Evolutionary conservation across 2,329 filamentous ascomycete species (phyloP), one percentile per base, ranked within the genome.

Genomic region (Aspergillus sp.): DNA sequence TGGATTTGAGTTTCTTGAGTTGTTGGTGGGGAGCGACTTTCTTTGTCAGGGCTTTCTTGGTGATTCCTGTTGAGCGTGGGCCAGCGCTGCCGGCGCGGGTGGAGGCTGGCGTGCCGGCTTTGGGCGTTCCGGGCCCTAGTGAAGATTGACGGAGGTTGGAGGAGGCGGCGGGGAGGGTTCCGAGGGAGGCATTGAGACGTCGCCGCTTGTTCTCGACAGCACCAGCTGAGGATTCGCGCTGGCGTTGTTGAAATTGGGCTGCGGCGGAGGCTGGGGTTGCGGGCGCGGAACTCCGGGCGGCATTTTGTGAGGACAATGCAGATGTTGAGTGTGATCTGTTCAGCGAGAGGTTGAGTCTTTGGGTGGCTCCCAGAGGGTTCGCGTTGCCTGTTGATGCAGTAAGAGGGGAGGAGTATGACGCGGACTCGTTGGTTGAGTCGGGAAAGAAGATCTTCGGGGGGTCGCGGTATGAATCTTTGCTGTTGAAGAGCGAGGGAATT

Each of bases 91-190:
- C 84, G 2, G 84, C 83, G n/a, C 85, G 84, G 40, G 71, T 68
- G 71, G 82, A 70, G 1, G 66, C 71, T 4, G 78, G 78, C 0
- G 85, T 87, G 3, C 81, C 80, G 0, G 82, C 77, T 66, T 87
- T 87, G 4, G 85, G 85, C 1, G 85, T 88, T n/a, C 84, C 84
- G 17, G 84, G 85, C 0, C 85, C 85, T 12, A 85, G 74, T 0
- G 85, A 87, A 0, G 83, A 82, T 68, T 87, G 85, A 6, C 85
- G 81, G 3, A 87, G 77, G 56, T 76, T 79, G 17, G 82, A 85
- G 0, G 82, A 80, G 2, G 81, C 77, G 12, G 78, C 73, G 2
- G 84, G 85, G 0, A 87, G 76, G 19, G 77, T 79, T 5, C 81
- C 79, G 27, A 87, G 72, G 23, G 77, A 80, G 3, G 76, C 69